A percentile compares a stretch with the other conserved stretches of the same genome.
Evolutionary conservation across 768 basidiomycete species (phyloP).

Genomic region (Serendipita sp.): DNA sequence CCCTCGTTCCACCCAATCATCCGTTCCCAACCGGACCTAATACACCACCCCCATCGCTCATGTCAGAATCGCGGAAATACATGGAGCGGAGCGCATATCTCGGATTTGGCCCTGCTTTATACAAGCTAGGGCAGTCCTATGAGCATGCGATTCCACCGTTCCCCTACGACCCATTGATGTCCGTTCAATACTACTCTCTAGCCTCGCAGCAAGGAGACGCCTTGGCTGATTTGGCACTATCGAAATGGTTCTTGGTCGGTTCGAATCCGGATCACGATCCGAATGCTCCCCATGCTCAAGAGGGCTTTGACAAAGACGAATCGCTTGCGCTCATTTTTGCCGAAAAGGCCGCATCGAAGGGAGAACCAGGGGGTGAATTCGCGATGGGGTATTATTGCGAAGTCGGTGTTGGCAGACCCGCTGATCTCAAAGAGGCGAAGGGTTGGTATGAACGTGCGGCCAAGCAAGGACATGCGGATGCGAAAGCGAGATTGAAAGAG

Average conservation of each 20-base stretch:
- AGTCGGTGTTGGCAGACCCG: conserved; percentile 58
- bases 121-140: conserved; percentile 84
- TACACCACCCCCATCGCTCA: conserved; percentile 27
- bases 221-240: conserved; percentile 93
- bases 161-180: conserved; percentile 74
- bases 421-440: conserved; percentile 18
- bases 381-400: conserved; percentile 94
- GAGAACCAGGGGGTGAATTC: conserved; percentile 72
- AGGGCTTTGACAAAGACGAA: conserved; percentile 77
- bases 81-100: conserved; percentile 79
- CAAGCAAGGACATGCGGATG: conserved; percentile 68
- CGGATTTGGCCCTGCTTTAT: conserved; percentile 66
- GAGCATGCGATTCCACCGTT: conserved; percentile 80
- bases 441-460: conserved; percentile 28
- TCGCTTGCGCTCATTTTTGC: conserved; percentile 76
- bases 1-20: conserved; percentile 11
- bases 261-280: conserved; percentile 23
- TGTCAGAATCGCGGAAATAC: conserved; percentile 53
- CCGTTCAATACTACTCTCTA: conserved; percentile 70
- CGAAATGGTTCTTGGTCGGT: conserved; percentile 95
- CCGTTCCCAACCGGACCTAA: conserved; percentile 22
- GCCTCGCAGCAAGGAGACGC: conserved; percentile 58
- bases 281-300: conserved; percentile 14
- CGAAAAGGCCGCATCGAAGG: conserved; percentile 64
- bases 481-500: conserved; percentile 53